Evolutionary conservation across 352 stramenopile genomes (phyloP), one percentile per base, ranked within the genome.

Genomic region (Phytopythium sindhum): DNA sequence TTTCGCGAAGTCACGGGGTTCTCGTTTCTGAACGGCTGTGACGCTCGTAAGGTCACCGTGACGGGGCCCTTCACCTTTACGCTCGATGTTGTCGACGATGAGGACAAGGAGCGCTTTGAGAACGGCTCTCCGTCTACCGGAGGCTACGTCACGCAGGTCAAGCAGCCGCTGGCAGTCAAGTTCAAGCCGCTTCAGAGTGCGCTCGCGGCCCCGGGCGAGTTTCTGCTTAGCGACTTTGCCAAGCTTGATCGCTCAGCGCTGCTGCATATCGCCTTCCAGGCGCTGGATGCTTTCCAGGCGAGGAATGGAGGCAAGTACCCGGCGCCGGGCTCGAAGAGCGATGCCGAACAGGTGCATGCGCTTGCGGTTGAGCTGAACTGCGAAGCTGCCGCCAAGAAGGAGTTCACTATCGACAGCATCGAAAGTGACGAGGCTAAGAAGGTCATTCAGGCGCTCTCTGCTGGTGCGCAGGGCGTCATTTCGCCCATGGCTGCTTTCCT

Each of bases 151-250:
- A 97, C 87, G 14, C 95, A 99, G 75, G 90, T 99, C 14, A 99
- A 99, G 78, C 93, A 98, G 72, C 92, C 97, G 0, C 65, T 96
- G 11, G 95, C 87, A 4, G 70, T 98, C n/a, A 86, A 86, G 24
- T 99, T 99, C 78, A 91, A 97, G 71, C 74, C 84, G 10, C 80
- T 99, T 47, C 71, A 72, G 29, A 89, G 92, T 53, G 86, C 95
- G 14, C 75, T 99, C 37, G 74, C 65, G 1, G 68, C 89, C 9
- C 96, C 95, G n/a, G 95, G 94, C 12, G 95, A 99, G 51, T 97
- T 99, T 55, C 89, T 99, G 67, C 84, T 98, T 63, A 98, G 83
- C 29, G 97, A 99, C 61, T 99, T 99, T 77, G 96, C 96, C 37
- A 99, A 99, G 74, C 82, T 99, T 60, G 96, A 96, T 62, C 93